Percentiles rank a stretch among this genome's conserved stretches.
Conservation (phyloP, 2,329 filamentous ascomycete species). For the Pyricularia sp. region DNA sequence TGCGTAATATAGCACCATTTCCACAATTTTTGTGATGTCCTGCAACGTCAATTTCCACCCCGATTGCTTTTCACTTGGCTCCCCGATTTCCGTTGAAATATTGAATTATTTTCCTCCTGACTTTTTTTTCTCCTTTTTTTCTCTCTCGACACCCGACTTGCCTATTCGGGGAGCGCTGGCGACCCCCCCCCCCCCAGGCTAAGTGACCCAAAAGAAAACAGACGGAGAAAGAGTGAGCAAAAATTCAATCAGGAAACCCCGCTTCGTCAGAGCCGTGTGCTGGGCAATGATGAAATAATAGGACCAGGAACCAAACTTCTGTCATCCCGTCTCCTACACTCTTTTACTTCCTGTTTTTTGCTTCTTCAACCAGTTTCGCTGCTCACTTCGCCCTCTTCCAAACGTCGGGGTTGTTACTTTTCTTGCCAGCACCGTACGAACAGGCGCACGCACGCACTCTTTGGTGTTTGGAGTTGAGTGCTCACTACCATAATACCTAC, state of each 20-base stretch:
- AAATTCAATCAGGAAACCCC: not conserved
- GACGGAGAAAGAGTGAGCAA: too few relatives aligned
- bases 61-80: not conserved
- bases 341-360: not conserved
- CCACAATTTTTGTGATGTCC: not conserved
- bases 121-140: not conserved
- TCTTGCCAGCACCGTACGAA: not conserved
- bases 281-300: not conserved
- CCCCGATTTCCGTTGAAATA: not conserved
- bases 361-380: not conserved
- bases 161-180: not conserved
- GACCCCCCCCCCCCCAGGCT: too few relatives aligned
- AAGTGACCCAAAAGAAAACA: not conserved
- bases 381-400: not conserved
- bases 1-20: not conserved
- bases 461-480: too few relatives aligned
- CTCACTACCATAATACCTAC: too few relatives aligned
- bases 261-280: not conserved
- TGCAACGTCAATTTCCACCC: not conserved
- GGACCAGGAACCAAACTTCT: not conserved
- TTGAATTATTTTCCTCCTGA: not conserved
- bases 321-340: not conserved
- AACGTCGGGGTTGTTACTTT: not conserved
- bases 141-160: not conserved
- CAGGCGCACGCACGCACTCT: too few relatives aligned